A percentile compares a stretch with the other conserved stretches of the same genome.
Evolutionary conservation across 148 eudicot genomes (phyloP).

Genomic region (Amaranthus cruentus): DNA sequence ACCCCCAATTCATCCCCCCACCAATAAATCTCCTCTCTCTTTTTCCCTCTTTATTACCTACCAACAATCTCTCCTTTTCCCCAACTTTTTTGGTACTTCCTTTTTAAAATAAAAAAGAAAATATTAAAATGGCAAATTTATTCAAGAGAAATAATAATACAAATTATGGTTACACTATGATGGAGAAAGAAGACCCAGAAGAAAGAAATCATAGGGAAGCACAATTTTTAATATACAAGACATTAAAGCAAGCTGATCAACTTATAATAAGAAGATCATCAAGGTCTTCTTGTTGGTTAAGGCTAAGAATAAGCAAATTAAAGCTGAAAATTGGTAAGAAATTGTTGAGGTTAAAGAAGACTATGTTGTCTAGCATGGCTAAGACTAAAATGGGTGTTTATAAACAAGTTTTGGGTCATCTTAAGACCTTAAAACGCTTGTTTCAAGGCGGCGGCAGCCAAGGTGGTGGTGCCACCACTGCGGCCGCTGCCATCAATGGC

Average conservation of each 20-base stretch:
- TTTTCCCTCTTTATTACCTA: too few species aligned
- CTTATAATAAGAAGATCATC: constrained; percentile 16
- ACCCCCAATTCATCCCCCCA: too few species aligned
- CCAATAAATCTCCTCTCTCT: too few species aligned
- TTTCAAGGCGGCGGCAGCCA: constrained; percentile 21
- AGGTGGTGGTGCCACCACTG: constrained; percentile 9
- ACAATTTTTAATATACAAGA: constrained; percentile 77
- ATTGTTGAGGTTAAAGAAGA: constrained; percentile 49
- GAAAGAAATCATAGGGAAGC: constrained; percentile 46
- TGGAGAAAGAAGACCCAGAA: constrained; percentile 54
- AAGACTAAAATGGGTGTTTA: constrained; percentile 31
- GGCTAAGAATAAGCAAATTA: constrained; percentile 51
- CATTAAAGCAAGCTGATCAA: constrained; percentile 43
- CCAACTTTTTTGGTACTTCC: neutral
- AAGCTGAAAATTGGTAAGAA: constrained; percentile 69
- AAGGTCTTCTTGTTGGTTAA: constrained; percentile 39
- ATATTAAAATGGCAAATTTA: constrained; percentile 19
- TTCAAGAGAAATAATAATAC: constrained; percentile 26
- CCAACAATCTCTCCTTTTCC: too few species aligned
- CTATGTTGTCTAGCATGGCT: constrained; percentile 30
- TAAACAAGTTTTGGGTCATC: constrained; percentile 34
- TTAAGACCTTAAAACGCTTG: constrained; percentile 43
- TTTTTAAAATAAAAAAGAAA: neutral
- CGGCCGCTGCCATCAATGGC: constrained; percentile 10
- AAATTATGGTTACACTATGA: constrained; percentile 41